Base-by-base conservation (phyloP, 2,329 filamentous ascomycete genomes). In the Sclerotinia glacialis region DNA sequence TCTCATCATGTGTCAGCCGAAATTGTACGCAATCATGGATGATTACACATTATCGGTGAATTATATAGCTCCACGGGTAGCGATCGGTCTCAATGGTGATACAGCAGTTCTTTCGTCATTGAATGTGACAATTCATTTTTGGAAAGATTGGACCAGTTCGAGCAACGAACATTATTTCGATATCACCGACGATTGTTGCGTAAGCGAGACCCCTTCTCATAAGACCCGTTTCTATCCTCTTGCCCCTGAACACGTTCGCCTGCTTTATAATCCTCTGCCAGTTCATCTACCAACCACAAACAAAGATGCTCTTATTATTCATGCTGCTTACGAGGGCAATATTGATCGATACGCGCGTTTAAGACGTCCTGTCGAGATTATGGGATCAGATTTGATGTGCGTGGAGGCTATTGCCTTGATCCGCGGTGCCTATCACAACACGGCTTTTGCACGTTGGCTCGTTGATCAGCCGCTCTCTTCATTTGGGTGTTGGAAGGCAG, bases 11-110 rank as follows among this genome's bases (percentile, higher is more conserved):
- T 31, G 54, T 16, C 37, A 58, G 0, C 37, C 37, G 23, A 44
- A 12, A 2, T 1, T 0, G 1, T 58, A 44, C 1, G 16, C 37
- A 8, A 0, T 2, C 5, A 0, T 58, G 54, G 40, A 58, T 2
- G 40, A 58, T 28, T 58, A 58, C 28, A 58, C 54, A 16, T 40
- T 16, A 4, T 58, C 23, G 0, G 0, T 58, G 0, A 44, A 58
- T n/a, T 1, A 0, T 0, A 0, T 31, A 1, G 23, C 16, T 44
- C 54, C 54, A 58, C 0, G 23, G 0, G 28, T 1, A 58, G 54
- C 16, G 28, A 28, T 23, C 2, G 37, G 54, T 3, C 1, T 56
- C 0, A 56, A 56, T 44, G 23, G 23, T 0, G 54, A 58, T 0
- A 44, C 37, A 3, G 54, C 54, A 58, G 3, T 58, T 0, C 37